phyloP scores from a whole-genome alignment of 306 rosid genomes.

The Neltuma alba region DNA sequence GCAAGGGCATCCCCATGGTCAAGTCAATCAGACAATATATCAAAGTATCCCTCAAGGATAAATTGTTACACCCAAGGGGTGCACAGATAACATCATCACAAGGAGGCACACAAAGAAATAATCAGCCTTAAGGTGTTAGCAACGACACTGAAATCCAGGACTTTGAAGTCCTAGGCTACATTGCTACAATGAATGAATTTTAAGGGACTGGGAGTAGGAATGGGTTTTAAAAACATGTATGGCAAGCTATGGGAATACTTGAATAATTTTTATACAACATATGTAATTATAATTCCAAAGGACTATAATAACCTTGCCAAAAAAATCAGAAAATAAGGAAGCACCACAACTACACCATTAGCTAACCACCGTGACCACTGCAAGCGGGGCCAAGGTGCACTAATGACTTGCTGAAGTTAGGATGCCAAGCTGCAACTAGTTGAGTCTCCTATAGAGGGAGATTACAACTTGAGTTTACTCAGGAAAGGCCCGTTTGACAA shows the following conservation, averaged over 20 bases:
- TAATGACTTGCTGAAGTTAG: too few species aligned
- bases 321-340: background rate
- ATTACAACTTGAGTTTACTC: too few species aligned
- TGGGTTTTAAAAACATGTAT: background rate
- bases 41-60: background rate
- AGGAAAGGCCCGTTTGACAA: too few species aligned
- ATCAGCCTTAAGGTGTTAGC: background rate
- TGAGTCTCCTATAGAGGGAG: too few species aligned
- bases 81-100: background rate
- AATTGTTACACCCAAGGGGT: background rate
- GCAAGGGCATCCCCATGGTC: background rate
- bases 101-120: background rate
- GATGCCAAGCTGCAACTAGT: too few species aligned
- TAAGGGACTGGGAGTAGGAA: background rate
- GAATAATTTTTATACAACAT: too few species aligned
- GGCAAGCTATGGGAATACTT: background rate
- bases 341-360: background rate
- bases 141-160: background rate
- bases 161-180: background rate
- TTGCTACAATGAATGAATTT: background rate
- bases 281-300: too few species aligned
- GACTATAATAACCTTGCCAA: too few species aligned
- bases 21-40: background rate
- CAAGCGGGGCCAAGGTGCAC: background rate
- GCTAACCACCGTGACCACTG: background rate